phyloP scores from a whole-genome alignment of 73 alveolate species.

The Tetrahymena borealis region DNA sequence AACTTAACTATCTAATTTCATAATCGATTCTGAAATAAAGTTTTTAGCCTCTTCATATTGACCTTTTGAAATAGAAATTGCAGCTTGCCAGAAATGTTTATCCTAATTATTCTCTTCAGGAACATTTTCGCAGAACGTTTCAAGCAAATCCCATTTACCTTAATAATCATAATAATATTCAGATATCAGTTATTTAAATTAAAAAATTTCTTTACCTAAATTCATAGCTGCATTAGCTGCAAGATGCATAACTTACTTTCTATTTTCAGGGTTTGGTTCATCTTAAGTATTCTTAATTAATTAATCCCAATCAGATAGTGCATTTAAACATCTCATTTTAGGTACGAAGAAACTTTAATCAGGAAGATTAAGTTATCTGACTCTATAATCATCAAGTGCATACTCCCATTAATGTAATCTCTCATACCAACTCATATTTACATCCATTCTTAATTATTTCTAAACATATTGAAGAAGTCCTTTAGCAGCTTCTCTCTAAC shows the following conservation, averaged over 20 bases:
- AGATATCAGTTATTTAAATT: conserved; percentile 50
- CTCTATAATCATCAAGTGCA: conserved; percentile 77
- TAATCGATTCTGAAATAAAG: conserved; percentile 82
- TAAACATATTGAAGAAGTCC: conserved; percentile 87
- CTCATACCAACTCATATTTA: conserved; percentile 81
- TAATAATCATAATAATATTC: too few species aligned
- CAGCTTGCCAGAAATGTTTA: conserved; percentile 88
- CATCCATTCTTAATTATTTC: conserved; percentile 47
- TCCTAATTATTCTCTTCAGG: conserved; percentile 77
- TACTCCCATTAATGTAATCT: conserved; percentile 90
- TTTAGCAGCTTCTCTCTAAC: conserved; percentile 93
- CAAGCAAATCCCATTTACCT: conserved; percentile 93
- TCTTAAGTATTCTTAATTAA: conserved; percentile 69
- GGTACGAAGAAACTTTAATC: conserved; percentile 18
- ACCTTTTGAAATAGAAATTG: conserved; percentile 75
- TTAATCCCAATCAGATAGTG: conserved; percentile 93
- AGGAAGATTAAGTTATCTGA: conserved; percentile 50
- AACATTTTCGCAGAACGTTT: conserved; percentile 62
- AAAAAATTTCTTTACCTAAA: background rate
- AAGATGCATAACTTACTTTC: conserved; percentile 24
- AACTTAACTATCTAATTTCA: conserved; percentile 80
- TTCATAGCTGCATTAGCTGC: conserved; percentile 49
- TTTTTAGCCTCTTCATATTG: conserved; percentile 73
- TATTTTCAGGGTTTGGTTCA: conserved; percentile 46
- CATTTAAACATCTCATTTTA: conserved; percentile 85